These are phyloP conservation scores for Malus sieversii DNA, from an alignment of 306 rosid genomes.

Conservation along the genomic window DNA sequence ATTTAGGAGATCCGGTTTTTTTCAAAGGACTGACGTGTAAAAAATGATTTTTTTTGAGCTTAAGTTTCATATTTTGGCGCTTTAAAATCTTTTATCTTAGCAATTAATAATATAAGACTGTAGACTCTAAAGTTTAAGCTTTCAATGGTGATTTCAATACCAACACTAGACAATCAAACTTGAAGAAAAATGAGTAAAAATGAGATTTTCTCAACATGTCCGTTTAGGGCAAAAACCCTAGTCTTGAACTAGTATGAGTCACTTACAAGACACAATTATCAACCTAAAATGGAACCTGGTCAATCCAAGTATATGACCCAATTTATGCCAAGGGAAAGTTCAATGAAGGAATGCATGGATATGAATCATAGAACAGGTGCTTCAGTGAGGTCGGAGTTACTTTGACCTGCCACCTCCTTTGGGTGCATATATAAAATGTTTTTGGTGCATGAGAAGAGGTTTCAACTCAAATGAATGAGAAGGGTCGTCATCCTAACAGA, in stretches of 20 bases:
- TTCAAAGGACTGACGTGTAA: too few species aligned
- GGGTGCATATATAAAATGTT: neutral
- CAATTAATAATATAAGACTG: neutral
- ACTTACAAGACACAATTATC: neutral
- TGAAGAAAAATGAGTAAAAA: too few species aligned
- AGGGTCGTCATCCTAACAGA: conserved; percentile 35
- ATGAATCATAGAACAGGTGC: neutral
- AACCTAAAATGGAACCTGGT: neutral
- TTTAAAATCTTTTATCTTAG: too few species aligned
- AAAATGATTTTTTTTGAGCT: too few species aligned
- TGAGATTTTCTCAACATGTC: neutral
- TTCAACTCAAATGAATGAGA: conserved; percentile 3
- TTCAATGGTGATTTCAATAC: neutral
- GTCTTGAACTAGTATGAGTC: neutral
- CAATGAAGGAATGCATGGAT: neutral
- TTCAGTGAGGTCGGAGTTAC: neutral
- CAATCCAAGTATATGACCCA: neutral
- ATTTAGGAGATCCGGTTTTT: too few species aligned
- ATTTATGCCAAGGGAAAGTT: neutral
- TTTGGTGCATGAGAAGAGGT: neutral
- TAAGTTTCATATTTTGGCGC: neutral
- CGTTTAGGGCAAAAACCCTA: too few species aligned
- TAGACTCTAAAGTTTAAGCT: neutral
- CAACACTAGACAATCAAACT: too few species aligned
- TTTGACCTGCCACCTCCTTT: conserved; percentile 15